These are phyloP conservation scores for Capsicum baccatum DNA, from an alignment of 257 asterid genomes.

Conservation along the genomic window DNA sequence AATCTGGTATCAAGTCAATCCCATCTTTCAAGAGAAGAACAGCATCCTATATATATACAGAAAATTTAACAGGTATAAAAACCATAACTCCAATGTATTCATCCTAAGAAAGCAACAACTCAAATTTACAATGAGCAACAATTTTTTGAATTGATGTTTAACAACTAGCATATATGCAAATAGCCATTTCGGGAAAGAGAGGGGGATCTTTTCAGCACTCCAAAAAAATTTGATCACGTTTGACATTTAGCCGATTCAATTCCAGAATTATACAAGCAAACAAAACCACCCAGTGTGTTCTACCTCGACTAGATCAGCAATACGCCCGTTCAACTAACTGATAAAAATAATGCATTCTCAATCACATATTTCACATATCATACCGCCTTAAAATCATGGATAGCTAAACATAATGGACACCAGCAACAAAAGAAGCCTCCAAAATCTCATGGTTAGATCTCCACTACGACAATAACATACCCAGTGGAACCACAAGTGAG, in stretches of 20 bases:
- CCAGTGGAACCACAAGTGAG: too few species aligned
- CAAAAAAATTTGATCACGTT: neutral
- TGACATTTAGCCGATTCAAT: neutral
- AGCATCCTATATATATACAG: slow-evolving; percentile 68
- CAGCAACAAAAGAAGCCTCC: neutral
- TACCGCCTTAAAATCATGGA: neutral
- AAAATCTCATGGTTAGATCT: neutral
- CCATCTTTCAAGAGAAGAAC: slow-evolving; percentile 85
- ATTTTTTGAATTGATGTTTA: slow-evolving; percentile 9
- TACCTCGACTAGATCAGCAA: slow-evolving; percentile 8
- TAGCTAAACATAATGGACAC: slow-evolving; percentile 1
- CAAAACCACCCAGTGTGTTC: neutral
- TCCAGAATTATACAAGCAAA: slow-evolving; percentile 3
- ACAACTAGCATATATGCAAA: neutral
- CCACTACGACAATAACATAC: neutral
- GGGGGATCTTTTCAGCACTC: neutral
- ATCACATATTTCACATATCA: neutral
- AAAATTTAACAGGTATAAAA: slow-evolving; percentile 24
- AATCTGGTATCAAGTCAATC: slow-evolving; percentile 80
- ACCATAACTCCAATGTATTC: slow-evolving; percentile 16
- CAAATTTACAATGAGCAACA: neutral
- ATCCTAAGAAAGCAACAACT: slow-evolving; percentile 2
- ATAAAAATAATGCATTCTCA: neutral
- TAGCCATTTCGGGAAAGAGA: slow-evolving; percentile 3
- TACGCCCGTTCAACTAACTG: neutral